Base-by-base conservation (phyloP, 805 yeast species). In the Debaryomyces hansenii region DNA sequence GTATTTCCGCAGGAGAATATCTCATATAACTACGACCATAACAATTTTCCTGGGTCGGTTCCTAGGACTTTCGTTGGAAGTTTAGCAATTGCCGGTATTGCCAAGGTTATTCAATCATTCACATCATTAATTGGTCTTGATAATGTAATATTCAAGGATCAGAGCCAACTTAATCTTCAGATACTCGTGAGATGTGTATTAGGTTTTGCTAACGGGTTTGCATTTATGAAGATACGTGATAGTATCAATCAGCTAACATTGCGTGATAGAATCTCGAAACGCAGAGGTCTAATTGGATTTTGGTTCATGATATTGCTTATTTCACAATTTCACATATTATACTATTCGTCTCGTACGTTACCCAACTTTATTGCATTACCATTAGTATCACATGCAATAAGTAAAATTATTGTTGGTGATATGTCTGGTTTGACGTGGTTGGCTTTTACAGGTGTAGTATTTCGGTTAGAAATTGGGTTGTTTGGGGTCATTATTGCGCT, bases 301-400 rank as follows among this genome's bases (percentile, higher is more conserved):
- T 86, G 88, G 85, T 89, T 77, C 58, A 69, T 78, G 18, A 47
- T 85, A 2, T 74, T 90, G 46, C 72, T 75, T 34, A 65, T 79
- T 46, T 63, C 86, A 7, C 94, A 90, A 61, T 92, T 91, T 68
- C 97, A 92, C 61, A 50, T 89, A 15, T 66, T 85, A 49, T 92
- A 73, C 68, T 92, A 92, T 61, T 74, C 87, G n/a, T 77, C 96
- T 2, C 75, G 97, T 54, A 82, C 96, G 0, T 71, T 92, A 47
- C 97, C 97, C n/a, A 92, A 92, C 64, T 86, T 85, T 55, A 69
- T 91, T 47, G 90, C 87, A 2, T 69, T 92, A 44, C 97, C 97
- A 3, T 58, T 88, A 32, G 84, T 85, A 4, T 78, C 79, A 45
- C 55, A 67, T 39, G 85, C 86, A 0, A 52, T 85, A 37, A 70